A percentile compares a stretch with the other conserved stretches of the same genome.
Evolutionary conservation across 768 basidiomycete genomes (phyloP).

Genomic region (Lentinus brumalis): DNA sequence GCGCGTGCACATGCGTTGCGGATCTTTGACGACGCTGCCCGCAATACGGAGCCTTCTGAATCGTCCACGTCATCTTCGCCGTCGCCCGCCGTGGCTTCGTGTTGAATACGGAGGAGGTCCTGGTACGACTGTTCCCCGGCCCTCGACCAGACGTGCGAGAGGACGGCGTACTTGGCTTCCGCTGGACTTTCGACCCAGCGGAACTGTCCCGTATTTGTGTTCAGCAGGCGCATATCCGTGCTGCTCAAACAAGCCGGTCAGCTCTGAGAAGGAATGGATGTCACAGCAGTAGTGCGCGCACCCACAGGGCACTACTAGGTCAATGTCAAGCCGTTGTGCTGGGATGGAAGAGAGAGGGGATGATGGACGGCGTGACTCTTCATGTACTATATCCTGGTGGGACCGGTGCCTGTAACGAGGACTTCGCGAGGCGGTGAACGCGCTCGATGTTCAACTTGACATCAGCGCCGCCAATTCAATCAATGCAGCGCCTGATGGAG

Average conservation of each 20-base stretch:
- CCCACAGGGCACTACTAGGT: no score
- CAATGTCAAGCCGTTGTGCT: no score
- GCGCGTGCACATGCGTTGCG: background rate
- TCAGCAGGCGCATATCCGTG: background rate
- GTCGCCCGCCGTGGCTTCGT: background rate
- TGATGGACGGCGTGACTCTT: background rate
- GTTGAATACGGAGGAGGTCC: constrained; percentile 1
- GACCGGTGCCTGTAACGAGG: no score
- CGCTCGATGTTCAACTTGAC: no score
- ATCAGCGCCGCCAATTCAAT: no score
- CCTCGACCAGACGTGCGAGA: constrained; percentile 8
- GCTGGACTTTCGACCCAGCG: background rate
- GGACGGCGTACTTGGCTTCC: constrained; percentile 5
- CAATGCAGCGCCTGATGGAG: no score
- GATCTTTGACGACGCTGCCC: background rate
- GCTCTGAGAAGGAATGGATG: no score
- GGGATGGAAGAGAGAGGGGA: no score
- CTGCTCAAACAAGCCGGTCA: no score
- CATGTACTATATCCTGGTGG: no score
- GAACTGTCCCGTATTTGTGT: background rate
- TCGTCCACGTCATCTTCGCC: background rate
- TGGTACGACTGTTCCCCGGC: constrained; percentile 6
- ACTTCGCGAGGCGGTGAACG: no score
- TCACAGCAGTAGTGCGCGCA: no score
- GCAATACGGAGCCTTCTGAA: background rate